phyloP scores from a whole-genome alignment of 2,329 filamentous ascomycete species.

The Bimuria novae-zelandiae region DNA sequence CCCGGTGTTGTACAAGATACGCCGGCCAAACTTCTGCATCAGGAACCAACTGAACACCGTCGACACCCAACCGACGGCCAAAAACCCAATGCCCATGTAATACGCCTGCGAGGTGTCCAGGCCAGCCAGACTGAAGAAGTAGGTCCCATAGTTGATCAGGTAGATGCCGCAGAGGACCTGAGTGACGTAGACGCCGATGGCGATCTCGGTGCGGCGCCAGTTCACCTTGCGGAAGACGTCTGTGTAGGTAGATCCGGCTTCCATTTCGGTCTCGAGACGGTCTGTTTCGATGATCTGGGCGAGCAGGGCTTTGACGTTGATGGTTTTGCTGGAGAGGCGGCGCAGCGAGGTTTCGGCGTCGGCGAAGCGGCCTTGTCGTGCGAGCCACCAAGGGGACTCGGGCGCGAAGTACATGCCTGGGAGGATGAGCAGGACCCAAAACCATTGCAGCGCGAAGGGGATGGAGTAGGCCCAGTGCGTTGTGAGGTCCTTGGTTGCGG shows the following conservation, averaged over 20 bases:
- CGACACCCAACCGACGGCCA: conserved; percentile 70
- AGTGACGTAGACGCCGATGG: conserved; percentile 54
- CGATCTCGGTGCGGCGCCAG: conserved; percentile 73
- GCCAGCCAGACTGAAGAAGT: conserved; percentile 51
- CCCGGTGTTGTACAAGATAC: conserved; percentile 69
- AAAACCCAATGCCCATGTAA: conserved; percentile 56
- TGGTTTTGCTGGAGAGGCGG: conserved; percentile 60
- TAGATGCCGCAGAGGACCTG: conserved; percentile 50
- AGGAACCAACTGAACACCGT: conserved; percentile 78
- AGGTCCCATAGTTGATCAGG: conserved; percentile 49
- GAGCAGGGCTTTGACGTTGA: conserved; percentile 60
- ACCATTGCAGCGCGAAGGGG: conserved; percentile 70
- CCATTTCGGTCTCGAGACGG: conserved; percentile 64
- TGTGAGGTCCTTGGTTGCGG: conserved; percentile 35
- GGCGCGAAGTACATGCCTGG: conserved; percentile 69
- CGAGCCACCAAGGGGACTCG: conserved; percentile 76
- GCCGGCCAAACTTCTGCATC: conserved; percentile 76
- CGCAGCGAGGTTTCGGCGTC: conserved; percentile 70
- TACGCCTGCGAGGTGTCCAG: conserved; percentile 45
- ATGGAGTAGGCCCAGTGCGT: conserved; percentile 69
- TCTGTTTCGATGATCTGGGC: conserved; percentile 89
- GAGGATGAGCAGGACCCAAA: conserved; percentile 69
- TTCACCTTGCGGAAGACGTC: conserved; percentile 82
- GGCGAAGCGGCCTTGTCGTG: conserved; percentile 64
- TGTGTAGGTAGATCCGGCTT: conserved; percentile 68